Evolutionary conservation across 1,284 basidiomycete species (phyloP), one percentile per base, ranked within the genome.

Genomic region (Tilletia indica): DNA sequence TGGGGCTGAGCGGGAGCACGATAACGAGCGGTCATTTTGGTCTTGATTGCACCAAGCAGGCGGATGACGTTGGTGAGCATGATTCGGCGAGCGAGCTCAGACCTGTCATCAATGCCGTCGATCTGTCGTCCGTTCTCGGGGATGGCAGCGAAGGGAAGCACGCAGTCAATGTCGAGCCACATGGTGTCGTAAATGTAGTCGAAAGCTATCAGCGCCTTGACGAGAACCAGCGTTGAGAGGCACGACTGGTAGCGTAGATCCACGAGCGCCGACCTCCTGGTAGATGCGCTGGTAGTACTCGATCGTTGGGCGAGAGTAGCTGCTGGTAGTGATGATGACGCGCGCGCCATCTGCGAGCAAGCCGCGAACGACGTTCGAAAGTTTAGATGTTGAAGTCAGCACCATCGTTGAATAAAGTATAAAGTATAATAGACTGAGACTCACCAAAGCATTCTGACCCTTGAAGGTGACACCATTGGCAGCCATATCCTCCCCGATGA

Each of bases 211-310:
- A 54, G 96, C 93, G 80, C 99, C 97, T 85, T 98, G 95, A 86
- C 93, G 95, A 14, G 96, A 98, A 67, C 92, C 94, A 86, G 97
- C 95, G 84, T 99, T 99, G 90, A 98, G 98, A 48, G 96, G 96
- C 42, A 99, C 95, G 66, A 99, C 95, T n/a, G 94, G 96, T 69
- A 99, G 89, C 51, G 94, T 93, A 49, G 96, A 96, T 39, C 94
- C 96, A 77, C 93, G 92, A 80, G 93, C 93, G 56, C 96, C 96
- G 80, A 91, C 91, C 78, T 92, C 91, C 85, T 99, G 96, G 89
- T 93, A 99, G 86, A 99, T 96, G 71, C 90, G 91, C 86, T 99
- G 96, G 86, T 99, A 99, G 86, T 96, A 99, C 86, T 98, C 95
- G 75, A 99, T 94, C 9, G 93, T 94, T 66, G 91, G 90, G 56